Base-by-base conservation (phyloP, 495 filamentous ascomycete genomes). In the Xylaria castorea region DNA sequence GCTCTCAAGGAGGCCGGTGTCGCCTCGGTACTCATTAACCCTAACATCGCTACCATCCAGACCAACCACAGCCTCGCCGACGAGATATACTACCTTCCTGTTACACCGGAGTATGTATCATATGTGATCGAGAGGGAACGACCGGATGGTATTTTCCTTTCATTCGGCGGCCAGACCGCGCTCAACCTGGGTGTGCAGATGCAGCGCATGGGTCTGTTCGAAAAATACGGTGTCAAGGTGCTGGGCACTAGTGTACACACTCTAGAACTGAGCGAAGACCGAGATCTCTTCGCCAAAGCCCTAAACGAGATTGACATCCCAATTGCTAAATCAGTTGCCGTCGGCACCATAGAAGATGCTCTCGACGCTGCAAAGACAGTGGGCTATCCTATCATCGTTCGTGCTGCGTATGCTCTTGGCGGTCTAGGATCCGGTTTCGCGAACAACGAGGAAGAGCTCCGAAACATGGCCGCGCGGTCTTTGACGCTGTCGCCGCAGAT, bases 1-100 rank as follows among this genome's bases (percentile, higher is more conserved):
- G 93, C 96, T n/a, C 83, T 99, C 77, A 98, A 97, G 84, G 94
- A 98, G 83, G 96, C 97, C 77, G 95, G 94, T 40, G 97, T 98
- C 48, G 91, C 94, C 79, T 97, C 96, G 6, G 92, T 99, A 68
- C 85, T 99, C 75, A 97, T 99, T 81, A 99, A 99, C 82, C 96
- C 96, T 62, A 99, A 99, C 81, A 98, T 99, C 81, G 96, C 96
- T 65, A 99, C 96, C 68, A 97, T 99, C 74, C 96, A 99, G 84
- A 99, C 96, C 27, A 97, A 95, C 75, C 96, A 97, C 85, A 90
- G 90, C 76, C 89, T 99, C 75, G 94, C 94, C 68, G 96, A 99
- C 82, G 97, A 99, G 86, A 94, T 99, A 71, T 99, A 98, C 86
- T 99, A 98, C 86, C 89, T 99, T 27, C 96, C 96, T 27, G 94